phyloP scores from a whole-genome alignment of 139 green algal genomes.

The Picochlorum sp. region DNA sequence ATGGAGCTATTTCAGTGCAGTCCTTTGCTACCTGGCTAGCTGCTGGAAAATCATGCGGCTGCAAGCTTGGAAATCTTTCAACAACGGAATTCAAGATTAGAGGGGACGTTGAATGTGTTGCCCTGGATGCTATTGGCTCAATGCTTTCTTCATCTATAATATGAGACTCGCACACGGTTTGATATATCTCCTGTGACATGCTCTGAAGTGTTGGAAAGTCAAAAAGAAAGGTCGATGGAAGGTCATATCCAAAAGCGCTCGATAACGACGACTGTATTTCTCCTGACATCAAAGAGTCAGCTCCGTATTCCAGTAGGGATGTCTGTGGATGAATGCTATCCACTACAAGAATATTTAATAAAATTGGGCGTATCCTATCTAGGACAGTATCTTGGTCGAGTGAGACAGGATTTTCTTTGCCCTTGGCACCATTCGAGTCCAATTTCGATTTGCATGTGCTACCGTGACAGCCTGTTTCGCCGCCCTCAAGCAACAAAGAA shows the following conservation, averaged over 20 bases:
- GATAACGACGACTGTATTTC: conserved; percentile 12
- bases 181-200: neutral
- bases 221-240: conserved; percentile 31
- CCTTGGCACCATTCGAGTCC: too few relatives aligned
- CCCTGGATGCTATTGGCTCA: neutral
- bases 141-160: neutral
- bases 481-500: too few relatives aligned
- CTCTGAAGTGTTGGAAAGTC: conserved; percentile 31
- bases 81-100: neutral
- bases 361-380: neutral
- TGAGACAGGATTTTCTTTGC: too few relatives aligned
- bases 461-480: too few relatives aligned
- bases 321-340: neutral
- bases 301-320: neutral
- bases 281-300: neutral
- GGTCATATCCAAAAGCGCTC: conserved; percentile 4
- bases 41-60: neutral
- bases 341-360: neutral
- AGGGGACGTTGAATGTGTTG: neutral
- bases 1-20: conserved; percentile 13
- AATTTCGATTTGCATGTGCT: too few relatives aligned
- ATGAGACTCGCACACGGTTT: neutral
- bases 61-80: neutral
- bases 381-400: too few relatives aligned
- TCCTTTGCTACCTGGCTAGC: neutral